Conservation (phyloP, 2,329 filamentous ascomycete species). For the Verticillium nonalfalfae region DNA sequence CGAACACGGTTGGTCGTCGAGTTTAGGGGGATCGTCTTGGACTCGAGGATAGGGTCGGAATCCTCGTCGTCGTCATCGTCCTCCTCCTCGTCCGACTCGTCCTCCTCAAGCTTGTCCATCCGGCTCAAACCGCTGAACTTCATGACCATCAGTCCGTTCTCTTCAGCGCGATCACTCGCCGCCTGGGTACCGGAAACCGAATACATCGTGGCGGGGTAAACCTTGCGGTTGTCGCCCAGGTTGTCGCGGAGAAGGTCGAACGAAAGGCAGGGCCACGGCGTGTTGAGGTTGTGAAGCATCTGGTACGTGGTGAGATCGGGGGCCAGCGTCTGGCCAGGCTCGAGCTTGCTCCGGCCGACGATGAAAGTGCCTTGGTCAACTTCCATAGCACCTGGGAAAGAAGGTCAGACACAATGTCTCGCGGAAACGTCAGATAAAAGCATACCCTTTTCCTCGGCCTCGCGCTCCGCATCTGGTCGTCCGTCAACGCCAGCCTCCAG, state of each 20-base stretch:
- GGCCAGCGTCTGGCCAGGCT: conserved; percentile 81
- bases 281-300: conserved; percentile 91
- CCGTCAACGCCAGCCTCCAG: conserved; percentile 93
- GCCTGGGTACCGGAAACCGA: conserved; percentile 93
- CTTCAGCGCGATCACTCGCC: conserved; percentile 63
- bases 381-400: conserved; percentile 66
- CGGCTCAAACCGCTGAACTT: conserved; percentile 88
- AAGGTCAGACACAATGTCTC: not conserved
- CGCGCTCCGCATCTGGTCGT: conserved; percentile 82
- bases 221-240: conserved; percentile 81
- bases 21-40: conserved; percentile 76
- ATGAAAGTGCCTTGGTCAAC: conserved; percentile 94
- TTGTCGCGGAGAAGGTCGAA: conserved; percentile 86
- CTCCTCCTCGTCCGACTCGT: conserved; percentile 63
- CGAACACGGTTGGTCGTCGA: conserved; percentile 94
- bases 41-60: conserved; percentile 87
- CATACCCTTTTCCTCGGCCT: conserved; percentile 75
- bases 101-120: conserved; percentile 67
- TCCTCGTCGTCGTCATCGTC: conserved; percentile 71
- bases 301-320: conserved; percentile 94
- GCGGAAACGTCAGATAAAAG: conserved; percentile 2
- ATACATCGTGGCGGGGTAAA: conserved; percentile 95
- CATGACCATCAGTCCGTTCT: conserved; percentile 93
- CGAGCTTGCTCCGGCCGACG: conserved; percentile 85
- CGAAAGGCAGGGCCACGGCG: conserved; percentile 94